Base-by-base conservation (phyloP, 2,329 filamentous ascomycete species). In the Pyricularia sp. region DNA sequence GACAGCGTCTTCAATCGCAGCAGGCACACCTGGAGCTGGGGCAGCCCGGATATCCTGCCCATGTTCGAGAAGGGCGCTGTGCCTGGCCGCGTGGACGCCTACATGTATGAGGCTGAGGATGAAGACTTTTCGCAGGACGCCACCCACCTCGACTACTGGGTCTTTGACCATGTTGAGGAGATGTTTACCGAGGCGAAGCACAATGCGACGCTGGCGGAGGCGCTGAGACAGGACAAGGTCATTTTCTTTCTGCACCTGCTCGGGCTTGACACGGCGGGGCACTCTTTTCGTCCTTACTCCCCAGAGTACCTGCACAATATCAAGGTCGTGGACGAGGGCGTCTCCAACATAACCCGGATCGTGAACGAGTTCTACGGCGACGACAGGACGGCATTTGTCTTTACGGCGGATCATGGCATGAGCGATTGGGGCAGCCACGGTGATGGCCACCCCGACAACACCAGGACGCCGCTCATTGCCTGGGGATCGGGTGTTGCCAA, bases 341-440 rank as follows among this genome's bases (percentile, higher is more conserved):
- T 99, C 1, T 82, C 89, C 75, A 89, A 96, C 75, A 88, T 96
- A 62, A 88, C 89, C 0, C 82, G 89, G 68, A 73, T 96, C 64
- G 87, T 97, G 62, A 86, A 96, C 44, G 84, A 88, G 13, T 99
- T 97, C 73, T 99, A 97, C 71, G 82, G 78, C 5, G 88, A 92
- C 70, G 88, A 84, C 65, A 88, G 94, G 75, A 97, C 94, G 0
- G 91, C 96, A 0, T 99, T 93, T 73, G 85, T 99, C 19, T 99
- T 99, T 73, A 99, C 96, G 1, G 94, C 94, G 8, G 94, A 99
- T 72, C 94, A 99, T 75, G 94, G 94, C 22, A 99, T 99, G 94
- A 97, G 91, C 72, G 94, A 99, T 75, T 97, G 90, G 88, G 94
- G 96, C n/a, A 97, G 93, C 70, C 96, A 99, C 74, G 96, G 96